phyloP scores from a whole-genome alignment of 129 eudicot species.

The Centrapalus pauciflorus region DNA sequence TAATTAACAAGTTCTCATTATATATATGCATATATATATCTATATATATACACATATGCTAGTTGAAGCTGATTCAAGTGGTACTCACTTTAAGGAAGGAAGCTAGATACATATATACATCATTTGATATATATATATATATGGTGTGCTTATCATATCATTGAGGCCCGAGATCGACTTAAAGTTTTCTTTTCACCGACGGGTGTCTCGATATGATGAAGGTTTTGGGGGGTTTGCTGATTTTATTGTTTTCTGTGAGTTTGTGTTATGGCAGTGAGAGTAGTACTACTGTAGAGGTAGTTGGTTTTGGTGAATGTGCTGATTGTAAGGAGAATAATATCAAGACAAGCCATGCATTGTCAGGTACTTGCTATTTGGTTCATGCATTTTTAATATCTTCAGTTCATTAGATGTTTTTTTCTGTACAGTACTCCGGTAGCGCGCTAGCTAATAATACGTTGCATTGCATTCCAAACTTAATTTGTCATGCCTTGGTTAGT shows the following conservation, averaged over 20 bases:
- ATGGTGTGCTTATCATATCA: conserved; percentile 10
- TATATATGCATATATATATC: too few species aligned
- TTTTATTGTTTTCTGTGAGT: conserved; percentile 34
- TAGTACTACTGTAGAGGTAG: conserved; percentile 61
- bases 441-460: too few species aligned
- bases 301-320: conserved; percentile 75
- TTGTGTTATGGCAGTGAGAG: conserved; percentile 38
- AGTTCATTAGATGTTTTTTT: too few species aligned
- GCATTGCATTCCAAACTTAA: too few species aligned
- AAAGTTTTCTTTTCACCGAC: conserved; percentile 6
- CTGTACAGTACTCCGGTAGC: too few species aligned
- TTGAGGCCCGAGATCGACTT: too few species aligned
- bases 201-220: neutral
- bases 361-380: too few species aligned
- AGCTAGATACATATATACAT: conserved; percentile 7
- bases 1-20: too few species aligned
- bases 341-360: conserved; percentile 60
- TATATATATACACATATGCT: conserved; percentile 29
- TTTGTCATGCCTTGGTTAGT: too few species aligned
- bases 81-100: conserved; percentile 21
- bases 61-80: conserved; percentile 10
- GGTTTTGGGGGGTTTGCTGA: conserved; percentile 33
- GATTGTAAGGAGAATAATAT: conserved; percentile 70
- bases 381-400: too few species aligned
- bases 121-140: too few species aligned